phyloP scores from a whole-genome alignment of 2,329 filamentous ascomycete species.

The Nemania sp. region DNA sequence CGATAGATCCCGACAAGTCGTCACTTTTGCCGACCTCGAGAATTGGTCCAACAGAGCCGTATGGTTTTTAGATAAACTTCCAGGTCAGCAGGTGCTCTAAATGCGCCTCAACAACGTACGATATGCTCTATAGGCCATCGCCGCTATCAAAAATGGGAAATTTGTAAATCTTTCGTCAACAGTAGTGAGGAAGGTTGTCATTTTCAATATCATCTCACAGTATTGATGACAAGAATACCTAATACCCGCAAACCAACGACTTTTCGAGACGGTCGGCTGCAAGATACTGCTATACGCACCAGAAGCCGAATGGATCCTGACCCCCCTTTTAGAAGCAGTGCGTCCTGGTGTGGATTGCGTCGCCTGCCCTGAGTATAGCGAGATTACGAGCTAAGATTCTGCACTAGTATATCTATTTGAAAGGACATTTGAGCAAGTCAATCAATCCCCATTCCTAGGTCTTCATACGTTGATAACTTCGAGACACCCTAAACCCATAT shows the following conservation, averaged over 20 bases:
- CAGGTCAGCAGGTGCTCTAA: conserved; percentile 34
- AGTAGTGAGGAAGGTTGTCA: neutral
- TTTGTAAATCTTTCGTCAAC: conserved; percentile 28
- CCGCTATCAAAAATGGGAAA: conserved; percentile 38
- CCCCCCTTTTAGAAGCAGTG: neutral
- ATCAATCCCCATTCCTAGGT: conserved; percentile 29
- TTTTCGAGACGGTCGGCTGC: neutral
- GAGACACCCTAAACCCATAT: conserved; percentile 44
- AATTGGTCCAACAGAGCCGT: conserved; percentile 41
- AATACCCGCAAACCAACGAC: neutral
- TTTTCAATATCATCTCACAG: too few relatives aligned
- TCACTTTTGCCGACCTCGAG: conserved; percentile 40
- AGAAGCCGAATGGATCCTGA: neutral
- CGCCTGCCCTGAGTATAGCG: conserved; percentile 18
- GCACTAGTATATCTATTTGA: conserved; percentile 25
- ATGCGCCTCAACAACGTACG: conserved; percentile 38
- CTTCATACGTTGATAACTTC: conserved; percentile 44
- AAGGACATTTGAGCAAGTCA: conserved; percentile 34
- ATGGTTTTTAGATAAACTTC: conserved; percentile 39
- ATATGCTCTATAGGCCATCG: conserved; percentile 35
- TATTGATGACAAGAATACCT: too few relatives aligned
- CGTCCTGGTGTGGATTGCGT: neutral
- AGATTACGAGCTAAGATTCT: conserved; percentile 23
- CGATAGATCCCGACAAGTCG: conserved; percentile 29
- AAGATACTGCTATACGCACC: neutral